Percentiles rank a stretch among this genome's conserved stretches.
Conservation (phyloP, 2,329 filamentous ascomycete genomes). For the Alternaria metachromatica region DNA sequence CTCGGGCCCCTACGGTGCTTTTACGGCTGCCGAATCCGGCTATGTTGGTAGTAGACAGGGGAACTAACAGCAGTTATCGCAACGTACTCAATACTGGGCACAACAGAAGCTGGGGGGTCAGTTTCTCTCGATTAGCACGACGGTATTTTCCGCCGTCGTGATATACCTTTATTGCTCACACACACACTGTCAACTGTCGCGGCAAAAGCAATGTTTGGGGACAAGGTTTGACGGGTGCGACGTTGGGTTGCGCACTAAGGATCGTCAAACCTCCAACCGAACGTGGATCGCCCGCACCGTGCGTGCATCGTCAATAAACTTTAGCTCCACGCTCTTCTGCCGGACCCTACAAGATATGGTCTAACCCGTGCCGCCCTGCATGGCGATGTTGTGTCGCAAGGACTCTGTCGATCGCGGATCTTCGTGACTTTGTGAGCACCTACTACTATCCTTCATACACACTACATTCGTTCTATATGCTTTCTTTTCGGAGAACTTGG, state of each 20-base stretch:
- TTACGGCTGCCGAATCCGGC: slow-evolving; percentile 5
- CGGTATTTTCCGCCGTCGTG: background rate
- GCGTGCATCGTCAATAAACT: slow-evolving; percentile 34
- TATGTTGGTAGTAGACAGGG: slow-evolving; percentile 4
- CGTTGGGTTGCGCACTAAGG: slow-evolving; percentile 28
- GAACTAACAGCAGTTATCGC: background rate
- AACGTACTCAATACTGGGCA: background rate
- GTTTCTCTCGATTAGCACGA: background rate
- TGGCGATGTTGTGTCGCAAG: slow-evolving; percentile 27
- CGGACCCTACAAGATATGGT: slow-evolving; percentile 31
- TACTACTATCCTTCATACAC: slow-evolving; percentile 16
- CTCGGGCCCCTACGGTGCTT: slow-evolving; percentile 20
- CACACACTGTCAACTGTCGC: slow-evolving; percentile 19
- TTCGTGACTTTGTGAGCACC: slow-evolving; percentile 14
- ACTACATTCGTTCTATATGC: slow-evolving; percentile 23
- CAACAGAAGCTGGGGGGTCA: background rate
- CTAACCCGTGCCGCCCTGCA: slow-evolving; percentile 23
- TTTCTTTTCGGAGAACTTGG: slow-evolving; percentile 5
- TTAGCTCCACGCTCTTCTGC: slow-evolving; percentile 26
- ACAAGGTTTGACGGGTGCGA: slow-evolving; percentile 32
- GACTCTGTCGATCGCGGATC: slow-evolving; percentile 23
- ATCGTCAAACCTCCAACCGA: slow-evolving; percentile 34
- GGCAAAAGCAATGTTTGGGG: slow-evolving; percentile 16
- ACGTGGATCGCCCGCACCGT: slow-evolving; percentile 23
- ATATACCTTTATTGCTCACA: slow-evolving; percentile 8